Evolutionary conservation across 2,329 filamentous ascomycete species (phyloP).

Genomic region (Paracorniculantispora psalliotae): DNA sequence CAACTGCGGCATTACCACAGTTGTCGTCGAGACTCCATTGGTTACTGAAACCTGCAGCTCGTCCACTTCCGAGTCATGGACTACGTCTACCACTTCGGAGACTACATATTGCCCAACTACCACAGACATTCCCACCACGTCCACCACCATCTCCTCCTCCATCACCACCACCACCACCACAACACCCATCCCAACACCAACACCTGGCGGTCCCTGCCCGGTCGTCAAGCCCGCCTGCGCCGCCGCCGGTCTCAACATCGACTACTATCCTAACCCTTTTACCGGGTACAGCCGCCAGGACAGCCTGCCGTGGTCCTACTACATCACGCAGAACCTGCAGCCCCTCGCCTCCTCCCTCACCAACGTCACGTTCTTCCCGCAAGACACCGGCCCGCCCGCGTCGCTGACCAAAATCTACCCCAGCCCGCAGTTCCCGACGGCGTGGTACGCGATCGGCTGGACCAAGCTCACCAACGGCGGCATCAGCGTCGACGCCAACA

Average conservation of each 20-base stretch:
- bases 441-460: conserved; percentile 15
- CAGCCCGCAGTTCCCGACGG: neutral
- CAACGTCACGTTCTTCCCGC: conserved; percentile 17
- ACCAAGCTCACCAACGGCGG: conserved; percentile 15
- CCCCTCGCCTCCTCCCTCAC: conserved; percentile 15
- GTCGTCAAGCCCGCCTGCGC: neutral
- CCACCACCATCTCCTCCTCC: neutral
- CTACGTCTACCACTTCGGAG: neutral
- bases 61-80: neutral
- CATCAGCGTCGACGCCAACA: conserved; percentile 20
- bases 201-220: conserved; percentile 1
- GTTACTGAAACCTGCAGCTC: neutral
- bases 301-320: conserved; percentile 19
- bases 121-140: neutral
- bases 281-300: conserved; percentile 18
- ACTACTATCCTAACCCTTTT: conserved; percentile 21
- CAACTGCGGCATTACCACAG: neutral
- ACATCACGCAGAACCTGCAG: conserved; percentile 17
- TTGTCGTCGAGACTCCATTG: conserved; percentile 3
- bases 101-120: neutral
- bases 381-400: conserved; percentile 11
- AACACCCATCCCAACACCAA: neutral
- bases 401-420: conserved; percentile 4
- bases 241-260: conserved; percentile 14
- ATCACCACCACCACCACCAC: neutral